A percentile compares a stretch with the other conserved stretches of the same genome.
Conservation (phyloP, 768 basidiomycete species). For the Termitomyces sp. region DNA sequence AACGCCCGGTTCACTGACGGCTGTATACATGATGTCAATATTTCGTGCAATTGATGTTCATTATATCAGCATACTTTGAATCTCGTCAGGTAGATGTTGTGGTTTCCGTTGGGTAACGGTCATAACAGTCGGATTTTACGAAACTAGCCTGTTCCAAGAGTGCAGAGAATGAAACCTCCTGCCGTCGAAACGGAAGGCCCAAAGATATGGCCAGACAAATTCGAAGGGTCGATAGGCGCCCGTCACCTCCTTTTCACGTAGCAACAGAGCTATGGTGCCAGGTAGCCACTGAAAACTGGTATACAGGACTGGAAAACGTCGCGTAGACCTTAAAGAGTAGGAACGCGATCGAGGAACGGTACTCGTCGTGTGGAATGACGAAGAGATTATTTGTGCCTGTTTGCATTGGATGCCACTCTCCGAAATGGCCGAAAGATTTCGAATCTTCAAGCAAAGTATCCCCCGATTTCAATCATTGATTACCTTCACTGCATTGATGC, state of each 20-base stretch:
- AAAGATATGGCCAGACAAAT: constrained; percentile 1
- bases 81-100: constrained; percentile 59
- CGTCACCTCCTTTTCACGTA: neutral
- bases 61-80: constrained; percentile 42
- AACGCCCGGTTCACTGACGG: constrained; percentile 76
- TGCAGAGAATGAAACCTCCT: neutral
- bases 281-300: neutral
- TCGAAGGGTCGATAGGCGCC: constrained; percentile 4
- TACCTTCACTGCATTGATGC: neutral
- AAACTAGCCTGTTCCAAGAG: neutral
- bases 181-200: neutral
- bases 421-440: neutral
- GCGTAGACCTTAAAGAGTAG: neutral
- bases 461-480: neutral
- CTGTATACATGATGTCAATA: constrained; percentile 27
- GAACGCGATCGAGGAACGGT: constrained; percentile 3
- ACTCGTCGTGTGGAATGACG: constrained; percentile 8
- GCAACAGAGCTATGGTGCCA: neutral
- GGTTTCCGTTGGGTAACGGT: constrained; percentile 66
- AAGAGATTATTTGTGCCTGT: constrained; percentile 7
- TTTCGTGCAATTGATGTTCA: neutral
- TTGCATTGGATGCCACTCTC: constrained; percentile 1
- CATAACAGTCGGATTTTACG: constrained; percentile 28
- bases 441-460: neutral
- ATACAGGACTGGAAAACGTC: neutral